These are phyloP conservation scores for Limnomonas spitsbergensis DNA, from an alignment of 139 green algal genomes.

Conservation along the genomic window DNA sequence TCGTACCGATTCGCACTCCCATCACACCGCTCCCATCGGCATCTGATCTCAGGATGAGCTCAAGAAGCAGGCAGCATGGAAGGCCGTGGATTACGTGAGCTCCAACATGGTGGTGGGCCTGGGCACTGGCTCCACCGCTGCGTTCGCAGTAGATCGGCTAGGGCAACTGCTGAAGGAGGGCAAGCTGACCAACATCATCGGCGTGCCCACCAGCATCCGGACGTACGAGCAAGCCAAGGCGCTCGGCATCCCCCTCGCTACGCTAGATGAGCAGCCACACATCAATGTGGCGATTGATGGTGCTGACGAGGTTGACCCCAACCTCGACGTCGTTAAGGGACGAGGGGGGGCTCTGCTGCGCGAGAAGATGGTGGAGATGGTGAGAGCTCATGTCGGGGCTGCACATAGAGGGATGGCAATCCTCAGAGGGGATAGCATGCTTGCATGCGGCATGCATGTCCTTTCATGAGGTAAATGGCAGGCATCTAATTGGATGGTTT, in stretches of 20 bases:
- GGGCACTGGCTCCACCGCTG: constrained; percentile 97
- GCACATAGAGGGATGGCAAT: too few species aligned
- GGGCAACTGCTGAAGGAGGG: constrained; percentile 87
- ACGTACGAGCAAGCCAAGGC: constrained; percentile 87
- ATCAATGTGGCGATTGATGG: constrained; percentile 98
- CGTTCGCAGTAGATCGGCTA: constrained; percentile 96
- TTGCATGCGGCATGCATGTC: too few species aligned
- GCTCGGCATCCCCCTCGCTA: constrained; percentile 95
- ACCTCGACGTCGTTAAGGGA: constrained; percentile 97
- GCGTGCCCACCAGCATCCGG: constrained; percentile 87
- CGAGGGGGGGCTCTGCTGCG: constrained; percentile 93
- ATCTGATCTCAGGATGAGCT: constrained; percentile 95
- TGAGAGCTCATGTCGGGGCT: too few species aligned
- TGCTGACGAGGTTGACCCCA: constrained; percentile 74
- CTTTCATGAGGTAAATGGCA: too few species aligned
- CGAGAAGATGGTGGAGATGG: constrained; percentile 98
- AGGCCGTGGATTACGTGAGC: constrained; percentile 96
- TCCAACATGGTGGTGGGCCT: constrained; percentile 94
- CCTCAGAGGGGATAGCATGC: too few species aligned
- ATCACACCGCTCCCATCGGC: background rate
- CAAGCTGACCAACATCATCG: constrained; percentile 93
- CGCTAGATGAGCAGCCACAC: constrained; percentile 89
- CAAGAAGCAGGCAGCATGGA: constrained; percentile 92
- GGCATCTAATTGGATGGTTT: too few species aligned
- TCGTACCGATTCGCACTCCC: too few species aligned